Conservation (phyloP, 179 eudicot genomes). For the Actinidia arguta region DNA sequence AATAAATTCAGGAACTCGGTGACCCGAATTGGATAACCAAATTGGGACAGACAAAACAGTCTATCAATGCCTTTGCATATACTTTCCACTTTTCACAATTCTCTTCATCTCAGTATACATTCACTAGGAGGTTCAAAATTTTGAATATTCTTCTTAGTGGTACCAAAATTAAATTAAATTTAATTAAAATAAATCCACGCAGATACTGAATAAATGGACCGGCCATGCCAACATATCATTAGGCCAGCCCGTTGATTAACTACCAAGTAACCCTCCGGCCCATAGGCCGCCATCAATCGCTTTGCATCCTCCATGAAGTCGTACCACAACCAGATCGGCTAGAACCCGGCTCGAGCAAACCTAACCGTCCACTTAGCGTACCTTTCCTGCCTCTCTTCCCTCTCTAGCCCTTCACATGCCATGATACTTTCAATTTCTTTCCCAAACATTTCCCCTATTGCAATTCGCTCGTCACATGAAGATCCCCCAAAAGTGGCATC, state of each 20-base stretch:
- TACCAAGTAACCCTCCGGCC: slow-evolving; percentile 31
- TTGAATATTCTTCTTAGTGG: neutral
- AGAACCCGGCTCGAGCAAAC: slow-evolving; percentile 32
- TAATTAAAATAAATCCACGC: slow-evolving; percentile 34
- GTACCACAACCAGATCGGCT: slow-evolving; percentile 35
- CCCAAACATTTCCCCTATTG: slow-evolving; percentile 47
- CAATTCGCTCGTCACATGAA: slow-evolving; percentile 25
- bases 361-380: slow-evolving; percentile 33
- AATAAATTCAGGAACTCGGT: no score
- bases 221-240: slow-evolving; percentile 50
- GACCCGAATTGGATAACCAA: no score
- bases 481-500: slow-evolving; percentile 26
- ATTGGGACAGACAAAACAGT: no score
- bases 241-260: slow-evolving; percentile 29
- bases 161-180: neutral
- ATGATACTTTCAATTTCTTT: slow-evolving; percentile 42
- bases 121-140: neutral
- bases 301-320: slow-evolving; percentile 34
- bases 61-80: no score
- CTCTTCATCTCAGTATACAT: no score
- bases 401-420: slow-evolving; percentile 39
- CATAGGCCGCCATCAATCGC: slow-evolving; percentile 26
- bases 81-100: no score
- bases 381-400: slow-evolving; percentile 43
- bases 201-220: slow-evolving; percentile 42